Base-by-base conservation (phyloP, 1,284 basidiomycete species). In the Apiotrichum laibachii region DNA sequence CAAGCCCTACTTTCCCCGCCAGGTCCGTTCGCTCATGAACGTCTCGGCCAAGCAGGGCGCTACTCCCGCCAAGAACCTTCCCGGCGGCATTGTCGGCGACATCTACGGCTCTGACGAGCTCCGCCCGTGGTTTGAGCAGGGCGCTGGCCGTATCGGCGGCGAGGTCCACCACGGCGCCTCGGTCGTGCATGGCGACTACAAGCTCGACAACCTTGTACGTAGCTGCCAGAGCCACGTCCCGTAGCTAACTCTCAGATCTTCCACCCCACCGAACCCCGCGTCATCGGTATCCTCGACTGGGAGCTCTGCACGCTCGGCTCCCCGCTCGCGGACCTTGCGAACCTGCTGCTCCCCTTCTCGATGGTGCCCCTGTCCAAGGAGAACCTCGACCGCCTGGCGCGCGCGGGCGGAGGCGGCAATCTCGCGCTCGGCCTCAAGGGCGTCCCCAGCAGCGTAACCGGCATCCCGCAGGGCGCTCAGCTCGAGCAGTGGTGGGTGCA, bases 231-330 rank as follows among this genome's bases (percentile, higher is more conserved):
- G 5, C 12, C n/a, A 10, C 3, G 5, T 16, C 34, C 6, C 8
- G 18, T 9, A 11, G 31, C 48, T 49, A n/a, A 49, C 48, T 19
- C 34, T 16, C 49, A 50, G 49, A 85, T 98, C 62, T 97, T 93
- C 78, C 93, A 97, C 72, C 88, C 89, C 0, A 92, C 87, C 2
- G 88, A 96, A 77, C 91, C 93, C 58, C 81, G 85, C 49, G 92
- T 97, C 1, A 93, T 97, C 67, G 94, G 90, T 1, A 92, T 98
- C 45, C 79, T 98, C 49, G 94, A 98, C 73, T 98, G 94, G 94
- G 94, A 98, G 72, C 80, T 98, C 39, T 94, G 90, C 68, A 97
- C 94, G 2, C 82, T 96, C 15, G 91, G 91, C 8, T 90, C 88
- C 68, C 88, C 88, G 42, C 83, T 95, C 1, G 90, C 89, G n/a